Evolutionary conservation across 495 filamentous ascomycete genomes (phyloP).

Genomic region (Oidiodendron maius): DNA sequence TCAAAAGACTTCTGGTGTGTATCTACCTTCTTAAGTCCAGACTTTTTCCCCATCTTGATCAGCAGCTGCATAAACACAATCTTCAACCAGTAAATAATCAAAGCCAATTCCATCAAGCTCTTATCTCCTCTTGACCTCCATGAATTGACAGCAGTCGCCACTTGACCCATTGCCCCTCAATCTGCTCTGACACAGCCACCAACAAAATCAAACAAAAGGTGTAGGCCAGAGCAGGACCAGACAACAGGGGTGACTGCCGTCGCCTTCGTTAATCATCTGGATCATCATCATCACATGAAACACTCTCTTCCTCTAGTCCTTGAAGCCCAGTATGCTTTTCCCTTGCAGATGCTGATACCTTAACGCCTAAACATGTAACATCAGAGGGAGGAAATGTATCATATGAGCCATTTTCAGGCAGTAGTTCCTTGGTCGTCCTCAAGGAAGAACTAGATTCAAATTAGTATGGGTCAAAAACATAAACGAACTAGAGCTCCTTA

Average conservation of each 20-base stretch:
- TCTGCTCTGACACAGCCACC: constrained; percentile 26
- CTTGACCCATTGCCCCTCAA: constrained; percentile 43
- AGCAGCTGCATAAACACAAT: not conserved
- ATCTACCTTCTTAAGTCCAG: constrained; percentile 12
- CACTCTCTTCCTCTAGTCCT: constrained; percentile 20
- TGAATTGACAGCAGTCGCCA: constrained; percentile 31
- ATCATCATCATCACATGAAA: constrained; percentile 22
- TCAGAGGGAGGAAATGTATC: constrained; percentile 11
- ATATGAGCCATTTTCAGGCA: constrained; percentile 23
- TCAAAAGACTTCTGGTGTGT: constrained; percentile 21
- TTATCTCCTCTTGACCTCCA: constrained; percentile 1
- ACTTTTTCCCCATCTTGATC: not conserved
- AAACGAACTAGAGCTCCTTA: constrained; percentile 36
- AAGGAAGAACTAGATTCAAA: constrained; percentile 22
- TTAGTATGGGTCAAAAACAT: not conserved
- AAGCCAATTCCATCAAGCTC: not conserved
- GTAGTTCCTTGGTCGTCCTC: constrained; percentile 19
- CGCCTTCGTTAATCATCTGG: constrained; percentile 31
- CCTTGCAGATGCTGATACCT: constrained; percentile 13
- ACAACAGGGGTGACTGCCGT: constrained; percentile 47
- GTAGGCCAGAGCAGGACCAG: constrained; percentile 39
- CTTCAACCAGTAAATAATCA: not conserved
- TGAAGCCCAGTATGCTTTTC: constrained; percentile 11
- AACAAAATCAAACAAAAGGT: constrained; percentile 7
- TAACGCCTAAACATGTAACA: constrained; percentile 24